A percentile compares a stretch with the other conserved stretches of the same genome.
These are phyloP conservation scores for Aspergillus sp. DNA, from an alignment of 2,329 filamentous ascomycete genomes.

Conservation along the genomic window DNA sequence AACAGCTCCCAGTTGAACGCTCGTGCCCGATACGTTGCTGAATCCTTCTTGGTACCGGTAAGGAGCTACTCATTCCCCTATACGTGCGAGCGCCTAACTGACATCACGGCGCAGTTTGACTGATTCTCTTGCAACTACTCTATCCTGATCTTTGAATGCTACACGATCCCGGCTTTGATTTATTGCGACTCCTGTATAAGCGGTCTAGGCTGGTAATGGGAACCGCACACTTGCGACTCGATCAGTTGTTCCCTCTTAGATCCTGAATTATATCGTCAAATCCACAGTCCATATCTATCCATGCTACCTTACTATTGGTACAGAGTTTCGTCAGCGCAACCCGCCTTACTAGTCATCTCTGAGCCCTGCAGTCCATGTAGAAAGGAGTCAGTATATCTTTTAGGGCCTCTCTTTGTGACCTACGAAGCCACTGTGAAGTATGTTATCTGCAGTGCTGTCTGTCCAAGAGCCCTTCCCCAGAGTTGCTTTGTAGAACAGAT, in stretches of 20 bases:
- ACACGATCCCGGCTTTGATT: slow-evolving; percentile 9
- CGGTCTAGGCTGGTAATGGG: slow-evolving; percentile 17
- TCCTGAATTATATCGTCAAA: neutral
- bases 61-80: slow-evolving; percentile 15
- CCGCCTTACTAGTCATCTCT: no score
- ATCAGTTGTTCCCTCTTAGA: slow-evolving; percentile 9
- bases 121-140: slow-evolving; percentile 16
- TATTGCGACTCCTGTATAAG: slow-evolving; percentile 15
- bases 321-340: no score
- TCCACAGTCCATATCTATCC: neutral
- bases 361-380: no score
- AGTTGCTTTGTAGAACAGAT: no score
- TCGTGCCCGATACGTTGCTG: slow-evolving; percentile 91
- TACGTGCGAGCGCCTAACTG: neutral
- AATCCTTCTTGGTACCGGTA: slow-evolving; percentile 95
- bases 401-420: no score
- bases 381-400: no score
- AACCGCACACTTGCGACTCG: slow-evolving; percentile 5
- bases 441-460: neutral
- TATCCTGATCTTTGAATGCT: slow-evolving; percentile 11
- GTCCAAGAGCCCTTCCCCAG: neutral
- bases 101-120: slow-evolving; percentile 21
- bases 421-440: neutral
- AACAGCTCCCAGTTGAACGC: slow-evolving; percentile 67
- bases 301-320: neutral